Evolutionary conservation across 352 stramenopile genomes (phyloP).

Genomic region (Peronospora destructor): DNA sequence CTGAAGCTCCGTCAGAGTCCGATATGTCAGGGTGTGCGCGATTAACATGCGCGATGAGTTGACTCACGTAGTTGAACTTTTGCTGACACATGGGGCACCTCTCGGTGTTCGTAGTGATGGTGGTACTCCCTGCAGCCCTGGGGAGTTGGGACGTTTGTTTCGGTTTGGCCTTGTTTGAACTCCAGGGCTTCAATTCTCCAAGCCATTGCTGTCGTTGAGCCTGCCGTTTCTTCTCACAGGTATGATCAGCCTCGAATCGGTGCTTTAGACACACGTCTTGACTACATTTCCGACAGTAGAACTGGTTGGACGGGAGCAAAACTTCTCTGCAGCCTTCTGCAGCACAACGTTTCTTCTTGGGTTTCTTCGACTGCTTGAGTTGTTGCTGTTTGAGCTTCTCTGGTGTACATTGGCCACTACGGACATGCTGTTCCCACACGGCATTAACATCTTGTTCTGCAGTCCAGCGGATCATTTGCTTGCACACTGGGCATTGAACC

Average conservation of each 20-base stretch:
- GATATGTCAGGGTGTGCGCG: constrained; percentile 47
- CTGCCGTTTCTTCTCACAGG: constrained; percentile 36
- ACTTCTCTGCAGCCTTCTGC: constrained; percentile 54
- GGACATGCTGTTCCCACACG: constrained; percentile 68
- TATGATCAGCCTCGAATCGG: constrained; percentile 71
- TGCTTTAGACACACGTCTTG: constrained; percentile 73
- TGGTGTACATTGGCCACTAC: constrained; percentile 41
- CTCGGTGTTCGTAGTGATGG: constrained; percentile 40
- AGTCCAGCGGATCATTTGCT: constrained; percentile 60
- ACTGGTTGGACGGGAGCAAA: constrained; percentile 62
- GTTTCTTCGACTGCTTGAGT: constrained; percentile 34
- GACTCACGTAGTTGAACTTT: constrained; percentile 62
- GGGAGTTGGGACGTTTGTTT: constrained; percentile 21
- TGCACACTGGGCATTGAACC: constrained; percentile 65
- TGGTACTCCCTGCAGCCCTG: constrained; percentile 17
- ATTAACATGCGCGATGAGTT: constrained; percentile 74
- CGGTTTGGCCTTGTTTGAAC: constrained; percentile 7
- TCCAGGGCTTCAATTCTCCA: constrained; percentile 10
- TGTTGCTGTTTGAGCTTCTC: constrained; percentile 30
- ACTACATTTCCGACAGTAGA: constrained; percentile 57
- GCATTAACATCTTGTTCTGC: constrained; percentile 64
- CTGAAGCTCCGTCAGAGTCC: constrained; percentile 6
- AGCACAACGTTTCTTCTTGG: constrained; percentile 65
- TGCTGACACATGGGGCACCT: constrained; percentile 68
- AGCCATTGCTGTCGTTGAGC: constrained; percentile 40